Evolutionary conservation across 139 green algal genomes (phyloP).

Genomic region (Chloropicon primus): DNA sequence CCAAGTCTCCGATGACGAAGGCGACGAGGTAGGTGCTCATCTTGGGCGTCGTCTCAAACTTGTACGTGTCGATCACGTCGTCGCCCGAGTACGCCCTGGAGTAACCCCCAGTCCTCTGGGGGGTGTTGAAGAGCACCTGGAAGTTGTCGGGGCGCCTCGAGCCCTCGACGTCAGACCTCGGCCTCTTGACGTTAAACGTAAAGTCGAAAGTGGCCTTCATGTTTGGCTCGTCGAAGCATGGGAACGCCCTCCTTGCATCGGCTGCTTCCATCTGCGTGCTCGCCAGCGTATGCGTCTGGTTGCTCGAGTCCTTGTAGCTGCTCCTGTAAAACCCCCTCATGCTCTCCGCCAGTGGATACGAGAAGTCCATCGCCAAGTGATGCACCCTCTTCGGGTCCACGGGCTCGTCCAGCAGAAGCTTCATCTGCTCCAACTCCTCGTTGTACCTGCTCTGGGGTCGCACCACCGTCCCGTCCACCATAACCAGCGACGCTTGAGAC

Average conservation of each 20-base stretch:
- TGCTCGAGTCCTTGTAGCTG: background rate
- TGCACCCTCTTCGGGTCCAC: background rate
- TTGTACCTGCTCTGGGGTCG: background rate
- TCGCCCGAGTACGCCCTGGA: conserved; percentile 12
- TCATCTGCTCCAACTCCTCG: background rate
- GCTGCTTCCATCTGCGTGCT: conserved; percentile 68
- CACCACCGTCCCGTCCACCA: background rate
- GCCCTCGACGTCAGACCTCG: conserved; percentile 28
- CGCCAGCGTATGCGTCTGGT: conserved; percentile 20
- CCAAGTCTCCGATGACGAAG: conserved; percentile 52
- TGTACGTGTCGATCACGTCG: conserved; percentile 3
- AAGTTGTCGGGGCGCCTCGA: conserved; percentile 13
- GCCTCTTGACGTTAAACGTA: conserved; percentile 18
- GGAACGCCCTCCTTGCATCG: conserved; percentile 57
- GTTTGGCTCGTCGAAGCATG: conserved; percentile 82
- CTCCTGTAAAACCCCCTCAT: background rate
- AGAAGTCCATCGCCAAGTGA: background rate
- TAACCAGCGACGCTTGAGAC: background rate
- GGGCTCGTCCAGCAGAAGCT: background rate
- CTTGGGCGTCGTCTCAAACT: conserved; percentile 38
- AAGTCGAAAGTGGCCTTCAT: conserved; percentile 51
- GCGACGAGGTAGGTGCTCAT: conserved; percentile 81
- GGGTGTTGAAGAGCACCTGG: conserved; percentile 65
- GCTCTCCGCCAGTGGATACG: background rate
- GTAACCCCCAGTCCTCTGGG: conserved; percentile 8